Evolutionary conservation across 2,329 filamentous ascomycete genomes (phyloP).

Genomic region (Fusarium nodosum): DNA sequence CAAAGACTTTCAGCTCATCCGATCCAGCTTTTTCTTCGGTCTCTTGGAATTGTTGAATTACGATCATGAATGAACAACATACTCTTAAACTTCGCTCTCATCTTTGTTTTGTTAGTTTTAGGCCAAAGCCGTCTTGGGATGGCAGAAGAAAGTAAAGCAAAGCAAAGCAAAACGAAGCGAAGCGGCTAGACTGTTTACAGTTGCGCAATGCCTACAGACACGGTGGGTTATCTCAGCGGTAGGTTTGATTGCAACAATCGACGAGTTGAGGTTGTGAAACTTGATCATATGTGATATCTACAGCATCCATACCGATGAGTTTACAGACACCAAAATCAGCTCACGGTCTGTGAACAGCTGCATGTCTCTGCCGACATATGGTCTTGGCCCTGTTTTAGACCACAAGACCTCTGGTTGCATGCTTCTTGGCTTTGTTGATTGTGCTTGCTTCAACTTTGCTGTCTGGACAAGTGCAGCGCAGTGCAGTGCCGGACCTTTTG

Average conservation of each 20-base stretch:
- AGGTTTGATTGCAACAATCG: neutral
- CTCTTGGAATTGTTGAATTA: constrained; percentile 14
- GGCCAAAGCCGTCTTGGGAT: neutral
- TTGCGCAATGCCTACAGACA: neutral
- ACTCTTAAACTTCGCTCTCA: neutral
- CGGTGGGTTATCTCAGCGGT: neutral
- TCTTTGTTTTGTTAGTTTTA: neutral
- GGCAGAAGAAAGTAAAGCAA: neutral
- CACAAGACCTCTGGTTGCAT: neutral
- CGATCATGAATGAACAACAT: constrained; percentile 9
- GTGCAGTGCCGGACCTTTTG: constrained; percentile 5
- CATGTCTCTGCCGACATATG: constrained; percentile 10
- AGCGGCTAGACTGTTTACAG: neutral
- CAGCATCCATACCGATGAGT: constrained; percentile 2
- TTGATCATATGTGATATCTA: constrained; percentile 16
- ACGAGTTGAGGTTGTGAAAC: constrained; percentile 12
- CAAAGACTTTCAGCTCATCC: constrained; percentile 17
- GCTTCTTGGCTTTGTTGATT: constrained; percentile 9
- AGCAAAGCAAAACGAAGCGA: neutral
- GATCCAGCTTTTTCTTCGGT: constrained; percentile 15
- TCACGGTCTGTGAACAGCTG: constrained; percentile 8
- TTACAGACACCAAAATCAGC: neutral
- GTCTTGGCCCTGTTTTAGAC: neutral
- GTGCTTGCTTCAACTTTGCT: constrained; percentile 8
- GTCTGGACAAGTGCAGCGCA: neutral